These are phyloP conservation scores for Beauveria sp. DNA, from an alignment of 2,329 filamentous ascomycete species.

Conservation along the genomic window DNA sequence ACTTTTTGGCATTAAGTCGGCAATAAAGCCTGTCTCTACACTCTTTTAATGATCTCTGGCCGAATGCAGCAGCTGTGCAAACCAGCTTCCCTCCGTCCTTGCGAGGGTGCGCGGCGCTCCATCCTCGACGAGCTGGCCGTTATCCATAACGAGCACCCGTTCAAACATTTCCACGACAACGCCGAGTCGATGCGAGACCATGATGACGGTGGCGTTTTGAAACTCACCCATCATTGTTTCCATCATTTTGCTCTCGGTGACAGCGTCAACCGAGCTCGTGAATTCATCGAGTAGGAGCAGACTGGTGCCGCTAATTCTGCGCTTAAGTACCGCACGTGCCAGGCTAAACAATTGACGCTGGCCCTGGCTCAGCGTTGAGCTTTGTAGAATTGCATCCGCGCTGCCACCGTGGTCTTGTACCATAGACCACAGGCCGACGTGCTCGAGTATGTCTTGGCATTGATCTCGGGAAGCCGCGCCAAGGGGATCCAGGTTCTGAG, in stretches of 20 bases:
- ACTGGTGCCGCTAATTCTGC: slow-evolving; percentile 19
- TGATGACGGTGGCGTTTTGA: slow-evolving; percentile 43
- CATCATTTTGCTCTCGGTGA: slow-evolving; percentile 35
- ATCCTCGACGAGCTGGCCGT: slow-evolving; percentile 36
- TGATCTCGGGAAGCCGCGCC: slow-evolving; percentile 19
- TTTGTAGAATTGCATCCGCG: slow-evolving; percentile 27
- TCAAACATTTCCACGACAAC: slow-evolving; percentile 46
- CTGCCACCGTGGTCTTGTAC: slow-evolving; percentile 19
- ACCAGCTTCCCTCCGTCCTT: slow-evolving; percentile 20
- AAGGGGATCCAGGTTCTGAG: slow-evolving; percentile 30
- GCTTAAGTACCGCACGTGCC: slow-evolving; percentile 44
- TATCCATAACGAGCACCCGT: slow-evolving; percentile 40
- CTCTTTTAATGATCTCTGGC: background rate
- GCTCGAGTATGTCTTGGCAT: slow-evolving; percentile 21
- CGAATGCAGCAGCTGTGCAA: slow-evolving; percentile 19
- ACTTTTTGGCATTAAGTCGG: no score
- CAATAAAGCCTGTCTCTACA: no score
- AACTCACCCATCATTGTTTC: slow-evolving; percentile 34
- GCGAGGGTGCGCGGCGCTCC: slow-evolving; percentile 20
- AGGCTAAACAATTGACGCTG: slow-evolving; percentile 55
- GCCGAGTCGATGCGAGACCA: slow-evolving; percentile 38
- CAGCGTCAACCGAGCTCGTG: slow-evolving; percentile 33
- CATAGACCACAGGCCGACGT: slow-evolving; percentile 22
- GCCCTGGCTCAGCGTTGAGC: slow-evolving; percentile 42
- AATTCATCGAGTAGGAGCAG: slow-evolving; percentile 36